Conservation (phyloP, 306 rosid genomes). For the Quercus mongolica region DNA sequence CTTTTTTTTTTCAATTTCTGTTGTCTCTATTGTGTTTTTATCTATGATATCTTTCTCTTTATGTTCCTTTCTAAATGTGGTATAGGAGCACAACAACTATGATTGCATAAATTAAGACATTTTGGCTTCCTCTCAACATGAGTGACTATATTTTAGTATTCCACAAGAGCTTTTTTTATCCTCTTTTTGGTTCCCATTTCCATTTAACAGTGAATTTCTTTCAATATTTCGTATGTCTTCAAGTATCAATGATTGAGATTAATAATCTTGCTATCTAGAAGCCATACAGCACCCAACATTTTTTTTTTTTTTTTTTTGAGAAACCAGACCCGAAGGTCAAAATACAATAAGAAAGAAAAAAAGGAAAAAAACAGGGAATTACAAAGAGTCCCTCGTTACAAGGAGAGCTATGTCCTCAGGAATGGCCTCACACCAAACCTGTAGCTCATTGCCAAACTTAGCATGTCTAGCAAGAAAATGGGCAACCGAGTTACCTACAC, state of each 20-base stretch:
- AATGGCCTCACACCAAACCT: no score
- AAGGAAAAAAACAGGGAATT: no score
- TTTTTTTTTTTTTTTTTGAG: no score
- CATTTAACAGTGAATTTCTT: background rate
- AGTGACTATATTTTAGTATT: background rate
- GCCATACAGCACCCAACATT: background rate
- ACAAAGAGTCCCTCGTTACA: no score
- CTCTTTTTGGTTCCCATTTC: background rate
- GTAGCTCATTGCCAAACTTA: no score
- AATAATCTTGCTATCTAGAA: background rate
- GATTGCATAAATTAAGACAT: background rate
- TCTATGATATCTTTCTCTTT: background rate
- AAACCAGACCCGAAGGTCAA: no score
- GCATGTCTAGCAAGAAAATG: no score
- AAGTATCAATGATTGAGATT: background rate
- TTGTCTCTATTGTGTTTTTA: background rate
- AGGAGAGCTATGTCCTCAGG: no score
- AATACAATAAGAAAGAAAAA: no score
- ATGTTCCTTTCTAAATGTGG: background rate
- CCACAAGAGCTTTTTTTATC: background rate
- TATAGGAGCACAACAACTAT: background rate
- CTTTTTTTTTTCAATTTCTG: background rate
- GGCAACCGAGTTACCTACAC: no score
- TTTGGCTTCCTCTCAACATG: background rate
- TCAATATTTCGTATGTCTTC: background rate